Percentiles rank a stretch among this genome's conserved stretches.
Conservation (phyloP, 2,329 filamentous ascomycete genomes). For the Monosporascus sp. region DNA sequence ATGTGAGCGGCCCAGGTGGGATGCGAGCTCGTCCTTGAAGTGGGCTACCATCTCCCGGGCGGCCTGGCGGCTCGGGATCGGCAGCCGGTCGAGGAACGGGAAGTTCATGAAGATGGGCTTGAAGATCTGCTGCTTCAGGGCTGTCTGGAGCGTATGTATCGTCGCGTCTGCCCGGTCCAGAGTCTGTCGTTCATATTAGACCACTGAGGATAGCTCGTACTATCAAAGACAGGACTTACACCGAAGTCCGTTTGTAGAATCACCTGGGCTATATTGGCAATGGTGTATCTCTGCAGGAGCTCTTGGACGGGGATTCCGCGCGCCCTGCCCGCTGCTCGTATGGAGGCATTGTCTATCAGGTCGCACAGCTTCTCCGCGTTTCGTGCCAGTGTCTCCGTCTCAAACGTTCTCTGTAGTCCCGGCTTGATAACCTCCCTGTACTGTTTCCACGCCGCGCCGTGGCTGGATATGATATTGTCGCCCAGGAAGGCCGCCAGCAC, state of each 20-base stretch:
- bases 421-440: constrained; percentile 25
- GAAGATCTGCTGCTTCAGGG: constrained; percentile 28
- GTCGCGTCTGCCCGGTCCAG: constrained; percentile 14
- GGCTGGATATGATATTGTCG: constrained; percentile 25
- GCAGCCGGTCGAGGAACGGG: constrained; percentile 23
- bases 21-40: constrained; percentile 20
- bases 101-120: constrained; percentile 30
- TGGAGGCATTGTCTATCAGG: no score
- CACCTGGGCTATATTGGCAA: constrained; percentile 29
- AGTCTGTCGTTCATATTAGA: constrained; percentile 9
- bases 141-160: constrained; percentile 18
- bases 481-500: constrained; percentile 32
- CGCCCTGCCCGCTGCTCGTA: constrained; percentile 5
- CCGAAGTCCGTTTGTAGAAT: constrained; percentile 21
- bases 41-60: constrained; percentile 19
- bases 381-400: constrained; percentile 11
- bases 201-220: background rate
- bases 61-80: constrained; percentile 19
- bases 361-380: constrained; percentile 18
- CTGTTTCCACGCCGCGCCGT: constrained; percentile 6
- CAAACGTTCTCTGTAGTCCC: constrained; percentile 15
- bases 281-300: constrained; percentile 29
- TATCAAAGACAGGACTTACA: constrained; percentile 6
- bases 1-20: background rate
- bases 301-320: constrained; percentile 25